A percentile compares a stretch with the other conserved stretches of the same genome.
These are phyloP conservation scores for Pyrenochaeta sp. DNA, from an alignment of 2,329 filamentous ascomycete genomes.

Conservation along the genomic window DNA sequence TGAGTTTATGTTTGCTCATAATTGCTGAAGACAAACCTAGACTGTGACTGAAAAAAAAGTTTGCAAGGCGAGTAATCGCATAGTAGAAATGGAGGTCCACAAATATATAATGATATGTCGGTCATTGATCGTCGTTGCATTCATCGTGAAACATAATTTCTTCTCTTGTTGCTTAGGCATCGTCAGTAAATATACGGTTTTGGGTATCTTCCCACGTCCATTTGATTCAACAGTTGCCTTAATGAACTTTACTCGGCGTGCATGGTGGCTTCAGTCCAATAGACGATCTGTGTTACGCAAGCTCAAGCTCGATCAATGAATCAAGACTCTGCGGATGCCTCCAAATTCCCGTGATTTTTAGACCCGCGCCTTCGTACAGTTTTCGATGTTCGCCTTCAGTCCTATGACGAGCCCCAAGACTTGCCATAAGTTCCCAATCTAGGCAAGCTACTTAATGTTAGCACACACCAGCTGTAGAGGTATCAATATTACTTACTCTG, in stretches of 20 bases:
- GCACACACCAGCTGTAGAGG: not conserved
- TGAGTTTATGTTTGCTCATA: too few species aligned
- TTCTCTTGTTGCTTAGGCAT: too few species aligned
- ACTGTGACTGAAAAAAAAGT: too few species aligned
- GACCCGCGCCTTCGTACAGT: slow-evolving; percentile 29
- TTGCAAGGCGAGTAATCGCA: too few species aligned
- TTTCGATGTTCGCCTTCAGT: slow-evolving; percentile 30
- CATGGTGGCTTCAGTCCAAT: not conserved
- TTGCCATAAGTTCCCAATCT: slow-evolving; percentile 37
- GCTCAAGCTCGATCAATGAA: slow-evolving; percentile 32
- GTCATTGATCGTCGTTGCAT: too few species aligned
- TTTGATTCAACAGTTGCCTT: not conserved
- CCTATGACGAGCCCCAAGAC: slow-evolving; percentile 32
- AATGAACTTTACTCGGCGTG: too few species aligned
- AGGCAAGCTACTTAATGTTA: slow-evolving; percentile 21
- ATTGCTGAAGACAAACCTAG: too few species aligned
- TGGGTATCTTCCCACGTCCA: not conserved
- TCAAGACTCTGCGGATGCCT: slow-evolving; percentile 30
- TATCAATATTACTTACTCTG: slow-evolving; percentile 23
- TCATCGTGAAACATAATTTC: too few species aligned
- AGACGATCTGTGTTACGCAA: slow-evolving; percentile 9
- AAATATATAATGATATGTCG: too few species aligned
- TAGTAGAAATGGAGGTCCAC: too few species aligned
- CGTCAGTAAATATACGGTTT: too few species aligned
- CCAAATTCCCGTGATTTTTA: slow-evolving; percentile 30